Conservation (phyloP, 2,329 filamentous ascomycete genomes). For the Penicillium sp. region DNA sequence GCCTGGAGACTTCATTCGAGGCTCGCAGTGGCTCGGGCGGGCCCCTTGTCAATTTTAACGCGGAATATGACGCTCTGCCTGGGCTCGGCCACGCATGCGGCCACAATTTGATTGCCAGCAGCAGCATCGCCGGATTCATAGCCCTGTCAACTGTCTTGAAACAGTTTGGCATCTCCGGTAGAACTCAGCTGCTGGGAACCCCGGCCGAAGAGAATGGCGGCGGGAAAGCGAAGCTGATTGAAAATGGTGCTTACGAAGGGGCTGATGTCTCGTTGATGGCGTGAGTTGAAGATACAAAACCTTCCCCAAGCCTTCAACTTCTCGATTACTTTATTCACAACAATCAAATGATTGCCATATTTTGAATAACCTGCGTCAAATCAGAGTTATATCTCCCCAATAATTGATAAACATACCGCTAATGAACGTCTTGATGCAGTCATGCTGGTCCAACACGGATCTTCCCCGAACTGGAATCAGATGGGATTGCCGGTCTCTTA, state of each 20-base stretch:
- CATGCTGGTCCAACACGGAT: constrained; percentile 7
- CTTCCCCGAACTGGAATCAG: neutral
- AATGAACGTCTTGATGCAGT: neutral
- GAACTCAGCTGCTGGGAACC: constrained; percentile 24
- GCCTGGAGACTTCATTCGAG: constrained; percentile 13
- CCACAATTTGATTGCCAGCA: constrained; percentile 18
- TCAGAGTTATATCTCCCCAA: neutral
- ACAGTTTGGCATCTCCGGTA: constrained; percentile 14
- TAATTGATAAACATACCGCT: neutral
- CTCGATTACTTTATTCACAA: no score
- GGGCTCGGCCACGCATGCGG: constrained; percentile 21
- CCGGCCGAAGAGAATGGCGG: constrained; percentile 26
- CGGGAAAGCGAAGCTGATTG: constrained; percentile 30
- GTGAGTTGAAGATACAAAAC: neutral
- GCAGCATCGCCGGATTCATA: constrained; percentile 16
- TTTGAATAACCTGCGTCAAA: neutral
- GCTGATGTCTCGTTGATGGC: constrained; percentile 32
- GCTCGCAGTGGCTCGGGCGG: constrained; percentile 12
- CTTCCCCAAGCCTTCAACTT: no score
- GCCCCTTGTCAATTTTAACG: constrained; percentile 17
- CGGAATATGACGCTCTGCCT: constrained; percentile 22
- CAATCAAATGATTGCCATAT: no score
- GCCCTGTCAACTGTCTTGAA: constrained; percentile 12
- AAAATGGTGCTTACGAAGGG: constrained; percentile 33
- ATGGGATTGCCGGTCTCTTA: constrained; percentile 25